A percentile compares a stretch with the other conserved stretches of the same genome.
These are phyloP conservation scores for Grosmannia clavigera DNA, from an alignment of 2,329 filamentous ascomycete genomes.

Conservation along the genomic window DNA sequence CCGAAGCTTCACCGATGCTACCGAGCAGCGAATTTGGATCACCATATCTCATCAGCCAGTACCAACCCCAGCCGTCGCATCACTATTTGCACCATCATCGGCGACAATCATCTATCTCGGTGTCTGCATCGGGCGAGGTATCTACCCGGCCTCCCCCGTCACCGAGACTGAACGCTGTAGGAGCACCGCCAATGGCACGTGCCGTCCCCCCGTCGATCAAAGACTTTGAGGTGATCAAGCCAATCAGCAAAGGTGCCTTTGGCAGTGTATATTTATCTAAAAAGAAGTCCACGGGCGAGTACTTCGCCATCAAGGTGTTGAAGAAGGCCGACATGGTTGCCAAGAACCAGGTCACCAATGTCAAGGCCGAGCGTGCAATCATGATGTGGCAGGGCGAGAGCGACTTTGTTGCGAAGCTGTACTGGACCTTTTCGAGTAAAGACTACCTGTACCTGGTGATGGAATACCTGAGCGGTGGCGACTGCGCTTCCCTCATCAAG, in stretches of 20 bases:
- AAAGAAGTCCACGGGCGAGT: conserved; percentile 96
- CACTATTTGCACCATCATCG: conserved; percentile 52
- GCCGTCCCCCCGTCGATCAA: conserved; percentile 94
- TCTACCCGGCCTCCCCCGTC: conserved; percentile 60
- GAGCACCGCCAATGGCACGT: conserved; percentile 69
- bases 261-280: conserved; percentile 96
- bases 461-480: conserved; percentile 96
- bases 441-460: conserved; percentile 98
- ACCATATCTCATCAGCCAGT: conserved; percentile 38
- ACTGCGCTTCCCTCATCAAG: conserved; percentile 94
- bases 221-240: conserved; percentile 98
- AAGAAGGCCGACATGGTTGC: conserved; percentile 99
- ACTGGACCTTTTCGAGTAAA: conserved; percentile 99
- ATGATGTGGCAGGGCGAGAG: conserved; percentile 99
- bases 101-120: conserved; percentile 79
- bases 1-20: conserved; percentile 80
- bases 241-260: conserved; percentile 97
- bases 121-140: conserved; percentile 27
- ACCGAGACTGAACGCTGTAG: conserved; percentile 65
- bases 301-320: conserved; percentile 95
- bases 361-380: conserved; percentile 95
- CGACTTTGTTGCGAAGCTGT: conserved; percentile 96
- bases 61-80: conserved; percentile 52
- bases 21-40: conserved; percentile 72
- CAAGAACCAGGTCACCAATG: conserved; percentile 98